phyloP scores from a whole-genome alignment of 176 grass and related monocot genomes.

The Eremochloa ophiuroides region DNA sequence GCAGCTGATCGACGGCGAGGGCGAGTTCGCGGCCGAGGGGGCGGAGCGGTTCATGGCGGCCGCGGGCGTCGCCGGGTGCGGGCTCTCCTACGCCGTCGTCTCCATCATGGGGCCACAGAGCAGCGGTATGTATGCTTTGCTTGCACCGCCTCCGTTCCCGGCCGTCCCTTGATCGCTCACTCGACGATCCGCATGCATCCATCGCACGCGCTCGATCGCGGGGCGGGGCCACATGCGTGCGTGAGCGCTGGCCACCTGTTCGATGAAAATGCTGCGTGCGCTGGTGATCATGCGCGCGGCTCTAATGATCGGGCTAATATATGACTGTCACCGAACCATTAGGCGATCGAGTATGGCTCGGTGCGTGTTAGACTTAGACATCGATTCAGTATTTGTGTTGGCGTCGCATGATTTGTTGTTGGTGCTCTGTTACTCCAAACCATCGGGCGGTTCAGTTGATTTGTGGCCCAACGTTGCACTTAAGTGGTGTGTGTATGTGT shows the following conservation, averaged over 20 bases:
- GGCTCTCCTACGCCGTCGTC: conserved; percentile 71
- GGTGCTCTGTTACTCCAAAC: not conserved
- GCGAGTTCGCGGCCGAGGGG: conserved; percentile 40
- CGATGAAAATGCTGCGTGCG: conserved; percentile 27
- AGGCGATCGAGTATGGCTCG: not conserved
- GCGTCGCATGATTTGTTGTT: not conserved
- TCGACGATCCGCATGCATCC: too few species aligned
- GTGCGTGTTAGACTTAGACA: not conserved
- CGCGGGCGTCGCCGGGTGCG: conserved; percentile 37
- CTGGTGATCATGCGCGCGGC: not conserved
- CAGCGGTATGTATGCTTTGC: conserved; percentile 37
- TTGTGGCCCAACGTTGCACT: not conserved
- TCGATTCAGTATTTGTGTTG: not conserved
- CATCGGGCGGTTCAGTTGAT: not conserved
- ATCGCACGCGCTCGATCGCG: not conserved
- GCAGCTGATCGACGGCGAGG: conserved; percentile 64
- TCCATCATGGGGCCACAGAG: conserved; percentile 67
- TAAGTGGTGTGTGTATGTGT: not conserved
- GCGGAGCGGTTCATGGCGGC: conserved; percentile 54
- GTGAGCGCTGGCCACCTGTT: conserved; percentile 11
- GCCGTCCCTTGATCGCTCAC: too few species aligned
- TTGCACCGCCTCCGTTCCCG: not conserved
- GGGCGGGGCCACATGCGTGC: not conserved
- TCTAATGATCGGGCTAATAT: not conserved
- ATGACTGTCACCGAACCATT: not conserved